A percentile compares a stretch with the other conserved stretches of the same genome.
phyloP scores from a whole-genome alignment of 192 early-diverging fungal genomes.

The Backusella westeae region DNA sequence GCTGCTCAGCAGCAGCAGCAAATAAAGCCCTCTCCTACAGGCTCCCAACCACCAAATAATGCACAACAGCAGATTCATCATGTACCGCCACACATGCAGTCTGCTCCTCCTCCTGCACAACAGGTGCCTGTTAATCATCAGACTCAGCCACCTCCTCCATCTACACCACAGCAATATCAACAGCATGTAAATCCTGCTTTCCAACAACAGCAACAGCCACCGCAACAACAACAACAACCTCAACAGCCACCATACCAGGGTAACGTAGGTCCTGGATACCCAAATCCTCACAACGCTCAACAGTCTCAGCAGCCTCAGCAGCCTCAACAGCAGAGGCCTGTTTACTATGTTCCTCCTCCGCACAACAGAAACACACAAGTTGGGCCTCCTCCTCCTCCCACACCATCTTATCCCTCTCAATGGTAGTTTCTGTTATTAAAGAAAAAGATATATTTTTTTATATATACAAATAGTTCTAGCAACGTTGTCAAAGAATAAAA shows the following conservation, averaged over 20 bases:
- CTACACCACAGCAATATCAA: slow-evolving; percentile 6
- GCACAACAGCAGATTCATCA: slow-evolving; percentile 3
- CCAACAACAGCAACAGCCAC: background rate
- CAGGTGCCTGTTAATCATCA: slow-evolving; percentile 1
- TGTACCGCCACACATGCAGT: background rate
- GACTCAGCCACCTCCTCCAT: slow-evolving; percentile 4
- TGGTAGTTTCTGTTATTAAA: slow-evolving; percentile 2
- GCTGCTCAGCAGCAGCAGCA: background rate
- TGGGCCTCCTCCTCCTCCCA: background rate
- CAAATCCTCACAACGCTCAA: slow-evolving; percentile 20
- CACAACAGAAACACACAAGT: background rate
- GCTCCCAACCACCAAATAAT: background rate
- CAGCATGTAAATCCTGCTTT: background rate
- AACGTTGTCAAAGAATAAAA: background rate
- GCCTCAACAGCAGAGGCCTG: slow-evolving; percentile 9
- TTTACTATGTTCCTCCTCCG: slow-evolving; percentile 11
- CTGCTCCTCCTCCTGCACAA: background rate
- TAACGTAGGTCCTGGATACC: background rate
- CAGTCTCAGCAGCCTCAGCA: slow-evolving; percentile 12
- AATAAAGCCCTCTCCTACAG: background rate
- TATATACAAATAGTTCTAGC: background rate
- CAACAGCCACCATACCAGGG: background rate
- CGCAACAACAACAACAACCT: background rate
- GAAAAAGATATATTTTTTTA: background rate
- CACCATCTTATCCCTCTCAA: background rate